Base-by-base conservation (phyloP, 1,284 basidiomycete genomes). In the Malassezia sympodialis region DNA sequence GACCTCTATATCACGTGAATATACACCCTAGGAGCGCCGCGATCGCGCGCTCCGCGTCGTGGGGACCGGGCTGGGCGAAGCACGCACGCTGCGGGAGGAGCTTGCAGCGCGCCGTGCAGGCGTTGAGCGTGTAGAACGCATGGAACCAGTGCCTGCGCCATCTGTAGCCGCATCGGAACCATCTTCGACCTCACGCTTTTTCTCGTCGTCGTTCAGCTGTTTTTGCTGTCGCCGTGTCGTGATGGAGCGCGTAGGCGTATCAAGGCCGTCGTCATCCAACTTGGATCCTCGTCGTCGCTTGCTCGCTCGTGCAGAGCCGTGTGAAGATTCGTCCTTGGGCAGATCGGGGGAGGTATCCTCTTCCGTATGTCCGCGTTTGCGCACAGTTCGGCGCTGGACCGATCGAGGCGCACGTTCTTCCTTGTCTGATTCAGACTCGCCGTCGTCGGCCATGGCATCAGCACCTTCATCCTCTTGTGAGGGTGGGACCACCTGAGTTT, bases 161-260 rank as follows among this genome's bases (percentile, higher is more conserved):
- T 41, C 37, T 3, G 48, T 4, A 14, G 10, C 39, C 23, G 40
- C 28, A 12, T 49, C 46, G 12, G 31, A 17, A 8, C 21, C 34
- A 12, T 49, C 46, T 10, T 37, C 46, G 4, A 23, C 15, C 15
- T 26, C 31, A 1, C 46, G 32, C 46, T 43, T 43, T 24, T 43
- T 43, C 24, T 32, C 35, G 21, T 47, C 44, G 44, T 51, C 53
- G n/a, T 51, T 48, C 5, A 31, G 28, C 39, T 56, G 53, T 7
- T 42, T 28, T 28, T 49, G 53, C 23, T 56, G 53, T 11, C 53
- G 40, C 19, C 53, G 47, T 15, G 53, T 55, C n/a, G 49, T 27
- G 19, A 56, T 45, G 7, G 53, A 31, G 6, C 53, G 40, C 8
- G 53, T n/a, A 8, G 34, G 21, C 4, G 47, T 45, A 12, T 50